A percentile compares a stretch with the other conserved stretches of the same genome.
phyloP scores from a whole-genome alignment of 139 green algal genomes.

The Chlorella ohadii region DNA sequence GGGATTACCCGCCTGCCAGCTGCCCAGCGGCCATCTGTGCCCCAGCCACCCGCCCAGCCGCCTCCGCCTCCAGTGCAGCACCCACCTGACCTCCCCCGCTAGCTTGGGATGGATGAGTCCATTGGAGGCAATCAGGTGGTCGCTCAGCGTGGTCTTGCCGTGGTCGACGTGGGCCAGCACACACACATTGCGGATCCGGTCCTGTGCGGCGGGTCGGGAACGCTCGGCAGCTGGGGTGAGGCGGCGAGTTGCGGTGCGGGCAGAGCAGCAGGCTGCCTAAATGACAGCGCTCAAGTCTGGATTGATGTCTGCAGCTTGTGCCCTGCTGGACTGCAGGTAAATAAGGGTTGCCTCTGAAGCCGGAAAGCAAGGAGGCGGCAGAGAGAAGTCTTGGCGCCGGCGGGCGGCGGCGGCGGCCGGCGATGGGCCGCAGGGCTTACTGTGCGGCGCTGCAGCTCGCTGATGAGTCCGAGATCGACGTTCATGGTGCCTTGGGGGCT shows the following conservation, averaged over 20 bases:
- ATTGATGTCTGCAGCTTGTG: too few species aligned
- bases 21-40: too few species aligned
- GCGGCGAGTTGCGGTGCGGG: too few species aligned
- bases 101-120: constrained; percentile 97
- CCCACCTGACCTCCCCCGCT: constrained; percentile 69
- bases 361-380: too few species aligned
- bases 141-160: constrained; percentile 97
- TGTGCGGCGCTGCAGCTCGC: constrained; percentile 38
- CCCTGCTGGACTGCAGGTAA: not conserved
- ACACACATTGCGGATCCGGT: constrained; percentile 95
- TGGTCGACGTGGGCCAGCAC: constrained; percentile 99
- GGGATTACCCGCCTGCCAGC: too few species aligned
- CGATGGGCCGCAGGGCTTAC: not conserved
- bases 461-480: constrained; percentile 35
- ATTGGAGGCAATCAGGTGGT: constrained; percentile 97
- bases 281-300: too few species aligned
- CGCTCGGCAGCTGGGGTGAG: too few species aligned
- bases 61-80: not conserved
- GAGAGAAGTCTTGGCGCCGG: too few species aligned
- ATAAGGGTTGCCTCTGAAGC: too few species aligned
- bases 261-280: too few species aligned
- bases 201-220: constrained; percentile 49
- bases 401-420: too few species aligned
- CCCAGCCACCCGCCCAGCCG: too few species aligned
- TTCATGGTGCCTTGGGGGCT: constrained; percentile 27